phyloP scores from a whole-genome alignment of 1,284 basidiomycete genomes.

The Sanguinoderma infundibulare region DNA sequence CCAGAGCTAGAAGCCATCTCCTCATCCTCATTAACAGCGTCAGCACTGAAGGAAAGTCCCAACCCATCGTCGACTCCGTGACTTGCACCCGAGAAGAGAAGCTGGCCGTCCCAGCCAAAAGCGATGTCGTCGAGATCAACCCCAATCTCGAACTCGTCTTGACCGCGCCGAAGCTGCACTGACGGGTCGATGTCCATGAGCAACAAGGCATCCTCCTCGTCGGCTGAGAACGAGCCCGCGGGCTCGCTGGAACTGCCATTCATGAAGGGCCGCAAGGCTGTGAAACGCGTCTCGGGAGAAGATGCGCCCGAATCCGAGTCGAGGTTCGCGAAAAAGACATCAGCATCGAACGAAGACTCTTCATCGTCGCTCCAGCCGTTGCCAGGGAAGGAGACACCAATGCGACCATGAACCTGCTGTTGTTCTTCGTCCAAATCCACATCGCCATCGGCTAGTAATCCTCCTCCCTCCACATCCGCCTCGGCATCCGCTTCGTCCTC shows the following conservation, averaged over 20 bases:
- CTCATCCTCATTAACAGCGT: constrained; percentile 28
- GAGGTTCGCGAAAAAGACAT: constrained; percentile 78
- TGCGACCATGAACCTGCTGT: constrained; percentile 35
- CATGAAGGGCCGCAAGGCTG: constrained; percentile 37
- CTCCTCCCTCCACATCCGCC: constrained; percentile 34
- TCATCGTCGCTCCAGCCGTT: constrained; percentile 73
- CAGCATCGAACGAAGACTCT: constrained; percentile 76
- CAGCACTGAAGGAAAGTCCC: constrained; percentile 20
- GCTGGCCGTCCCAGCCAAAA: constrained; percentile 34
- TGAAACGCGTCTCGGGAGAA: constrained; percentile 37
- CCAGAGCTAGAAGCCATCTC: constrained; percentile 32
- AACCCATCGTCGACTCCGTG: constrained; percentile 21
- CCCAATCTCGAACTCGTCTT: constrained; percentile 35
- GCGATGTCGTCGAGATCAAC: constrained; percentile 34
- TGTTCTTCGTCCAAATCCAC: constrained; percentile 27
- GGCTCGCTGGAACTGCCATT: constrained; percentile 31
- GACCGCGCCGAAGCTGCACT: constrained; percentile 32
- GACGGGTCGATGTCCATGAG: constrained; percentile 37
- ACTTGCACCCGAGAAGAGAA: constrained; percentile 22
- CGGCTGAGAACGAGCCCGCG: constrained; percentile 29
- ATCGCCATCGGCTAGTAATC: neutral
- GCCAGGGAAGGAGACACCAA: constrained; percentile 55
- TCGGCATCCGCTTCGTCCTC: constrained; percentile 42
- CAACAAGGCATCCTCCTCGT: constrained; percentile 36
- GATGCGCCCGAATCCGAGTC: constrained; percentile 51